Conservation (phyloP, 176 grass and related monocot species). For the Oryza meyeriana region DNA sequence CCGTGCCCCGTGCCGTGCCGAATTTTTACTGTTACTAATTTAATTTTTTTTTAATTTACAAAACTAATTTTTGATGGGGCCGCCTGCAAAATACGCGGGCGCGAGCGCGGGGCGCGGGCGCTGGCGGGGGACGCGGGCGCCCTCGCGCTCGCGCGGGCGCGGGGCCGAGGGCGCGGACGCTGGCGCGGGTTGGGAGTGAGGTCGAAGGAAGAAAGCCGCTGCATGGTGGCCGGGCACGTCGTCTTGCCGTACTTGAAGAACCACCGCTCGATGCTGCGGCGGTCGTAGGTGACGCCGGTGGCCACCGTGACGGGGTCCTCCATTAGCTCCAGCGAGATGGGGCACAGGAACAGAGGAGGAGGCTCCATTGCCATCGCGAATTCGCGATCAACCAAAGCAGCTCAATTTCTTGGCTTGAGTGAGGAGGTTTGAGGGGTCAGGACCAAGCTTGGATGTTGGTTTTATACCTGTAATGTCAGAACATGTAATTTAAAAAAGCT, state of each 20-base stretch:
- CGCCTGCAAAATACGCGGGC: too few species aligned
- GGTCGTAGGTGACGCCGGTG: conserved; percentile 62
- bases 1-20: too few species aligned
- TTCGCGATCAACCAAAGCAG: background rate
- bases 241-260: conserved; percentile 55
- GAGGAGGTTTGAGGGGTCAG: conserved; percentile 11
- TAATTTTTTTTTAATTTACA: too few species aligned
- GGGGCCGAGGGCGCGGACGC: too few species aligned
- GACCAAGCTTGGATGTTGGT: background rate
- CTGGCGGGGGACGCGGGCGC: too few species aligned
- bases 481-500: background rate
- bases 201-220: conserved; percentile 39
- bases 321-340: conserved; percentile 76
- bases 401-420: background rate
- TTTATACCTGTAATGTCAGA: conserved; percentile 25
- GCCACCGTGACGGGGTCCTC: conserved; percentile 60
- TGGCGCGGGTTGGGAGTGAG: conserved; percentile 68
- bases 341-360: conserved; percentile 47
- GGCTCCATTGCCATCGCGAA: conserved; percentile 22
- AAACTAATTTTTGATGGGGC: too few species aligned
- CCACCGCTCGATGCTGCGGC: conserved; percentile 69
- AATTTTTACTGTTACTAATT: too few species aligned
- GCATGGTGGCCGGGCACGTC: conserved; percentile 71
- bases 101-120: too few species aligned
- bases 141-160: too few species aligned